Percentiles rank a stretch among this genome's conserved stretches.
These are phyloP conservation scores for Selenicereus undatus DNA, from an alignment of 148 eudicot species.

Conservation along the genomic window DNA sequence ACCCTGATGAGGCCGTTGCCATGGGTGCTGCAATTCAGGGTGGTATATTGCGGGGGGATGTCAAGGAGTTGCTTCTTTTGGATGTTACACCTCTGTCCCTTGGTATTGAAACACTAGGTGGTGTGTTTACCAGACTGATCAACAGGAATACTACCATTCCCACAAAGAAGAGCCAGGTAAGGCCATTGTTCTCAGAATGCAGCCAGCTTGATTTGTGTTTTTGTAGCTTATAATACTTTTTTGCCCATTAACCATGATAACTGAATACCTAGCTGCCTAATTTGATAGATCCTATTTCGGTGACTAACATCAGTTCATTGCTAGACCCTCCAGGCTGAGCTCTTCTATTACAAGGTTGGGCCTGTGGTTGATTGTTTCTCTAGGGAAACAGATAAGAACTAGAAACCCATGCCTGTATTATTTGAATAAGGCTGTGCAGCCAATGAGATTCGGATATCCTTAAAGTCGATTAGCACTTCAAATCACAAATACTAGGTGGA, in stretches of 20 bases:
- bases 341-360: constrained; percentile 54
- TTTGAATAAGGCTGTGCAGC: no score
- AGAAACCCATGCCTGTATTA: not conserved
- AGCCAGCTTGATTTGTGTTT: constrained; percentile 47
- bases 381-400: not conserved
- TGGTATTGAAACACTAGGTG: not conserved
- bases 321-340: constrained; percentile 15
- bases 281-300: no score
- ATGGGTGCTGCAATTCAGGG: not conserved
- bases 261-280: no score
- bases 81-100: not conserved
- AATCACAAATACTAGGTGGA: no score
- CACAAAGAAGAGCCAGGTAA: not conserved
- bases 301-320: no score
- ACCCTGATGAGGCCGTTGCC: not conserved
- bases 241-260: not conserved
- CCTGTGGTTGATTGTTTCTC: not conserved
- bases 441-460: no score
- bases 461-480: no score
- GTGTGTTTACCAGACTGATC: not conserved
- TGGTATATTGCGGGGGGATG: not conserved
- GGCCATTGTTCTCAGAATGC: constrained; percentile 41
- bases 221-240: constrained; percentile 39
- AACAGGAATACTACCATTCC: not conserved
- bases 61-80: not conserved